Percentiles rank a stretch among this genome's conserved stretches.
phyloP scores from a whole-genome alignment of 2,329 filamentous ascomycete species.

The Alternaria brassicae region DNA sequence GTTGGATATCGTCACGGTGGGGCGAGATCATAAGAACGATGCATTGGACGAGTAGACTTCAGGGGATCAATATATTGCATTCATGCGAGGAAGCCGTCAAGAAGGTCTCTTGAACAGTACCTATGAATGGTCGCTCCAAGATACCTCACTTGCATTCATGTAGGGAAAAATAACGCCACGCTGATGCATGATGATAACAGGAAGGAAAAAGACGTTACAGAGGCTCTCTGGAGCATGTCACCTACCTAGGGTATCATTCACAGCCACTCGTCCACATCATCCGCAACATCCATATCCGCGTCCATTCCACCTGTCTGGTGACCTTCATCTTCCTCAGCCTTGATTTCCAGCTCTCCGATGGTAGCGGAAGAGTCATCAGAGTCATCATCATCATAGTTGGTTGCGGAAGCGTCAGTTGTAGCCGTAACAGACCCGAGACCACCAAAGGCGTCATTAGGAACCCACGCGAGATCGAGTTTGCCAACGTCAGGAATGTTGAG shows the following conservation, averaged over 20 bases:
- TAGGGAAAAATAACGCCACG: not conserved
- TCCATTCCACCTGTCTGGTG: conserved; percentile 19
- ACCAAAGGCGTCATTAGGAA: conserved; percentile 44
- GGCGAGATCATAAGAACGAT: not conserved
- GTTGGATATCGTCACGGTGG: not conserved
- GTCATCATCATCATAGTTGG: conserved; percentile 12
- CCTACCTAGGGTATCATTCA: conserved; percentile 1
- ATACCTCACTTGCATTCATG: not conserved
- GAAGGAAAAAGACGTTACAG: not conserved
- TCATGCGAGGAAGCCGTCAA: not conserved
- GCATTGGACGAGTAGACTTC: not conserved
- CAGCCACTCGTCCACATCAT: conserved; percentile 45
- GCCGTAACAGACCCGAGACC: conserved; percentile 16
- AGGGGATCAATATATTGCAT: not conserved
- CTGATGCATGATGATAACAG: not conserved
- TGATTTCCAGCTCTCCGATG: conserved; percentile 15
- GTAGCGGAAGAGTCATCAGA: conserved; percentile 26
- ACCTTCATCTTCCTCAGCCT: conserved; percentile 12
- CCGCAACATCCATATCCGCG: conserved; percentile 45
- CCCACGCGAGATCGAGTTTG: conserved; percentile 72
- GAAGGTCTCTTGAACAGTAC: not conserved
- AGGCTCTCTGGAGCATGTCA: not conserved
- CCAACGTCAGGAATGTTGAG: conserved; percentile 69
- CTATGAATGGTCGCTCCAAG: not conserved
- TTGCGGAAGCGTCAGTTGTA: not conserved